phyloP scores from a whole-genome alignment of 1,139 yeast species.

The Debaryomycetaceae sp. region DNA sequence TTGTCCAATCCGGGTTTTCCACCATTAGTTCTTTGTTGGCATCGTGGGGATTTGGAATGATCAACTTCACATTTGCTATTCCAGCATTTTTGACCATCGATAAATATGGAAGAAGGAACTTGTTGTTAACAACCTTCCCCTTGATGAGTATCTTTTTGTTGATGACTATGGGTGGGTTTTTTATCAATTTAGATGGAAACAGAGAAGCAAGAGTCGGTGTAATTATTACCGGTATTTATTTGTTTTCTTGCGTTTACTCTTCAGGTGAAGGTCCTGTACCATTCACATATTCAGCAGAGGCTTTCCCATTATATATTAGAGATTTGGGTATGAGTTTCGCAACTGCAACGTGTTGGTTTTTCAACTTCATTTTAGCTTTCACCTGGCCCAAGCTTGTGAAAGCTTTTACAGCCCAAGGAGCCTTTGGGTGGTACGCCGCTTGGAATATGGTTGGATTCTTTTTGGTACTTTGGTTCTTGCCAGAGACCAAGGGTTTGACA shows the following conservation, averaged over 20 bases:
- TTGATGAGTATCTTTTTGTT: constrained; percentile 65
- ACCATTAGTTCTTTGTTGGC: constrained; percentile 66
- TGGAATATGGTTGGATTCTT: constrained; percentile 79
- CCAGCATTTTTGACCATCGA: constrained; percentile 86
- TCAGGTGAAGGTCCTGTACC: constrained; percentile 92
- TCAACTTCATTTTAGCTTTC: constrained; percentile 74
- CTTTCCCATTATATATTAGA: constrained; percentile 80
- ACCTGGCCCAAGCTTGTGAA: constrained; percentile 76
- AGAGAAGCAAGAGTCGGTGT: constrained; percentile 58
- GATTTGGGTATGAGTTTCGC: constrained; percentile 86
- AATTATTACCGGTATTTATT: constrained; percentile 68
- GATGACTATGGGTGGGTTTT: constrained; percentile 75
- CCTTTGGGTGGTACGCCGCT: constrained; percentile 86
- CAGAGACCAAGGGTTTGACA: constrained; percentile 68
- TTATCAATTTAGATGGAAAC: constrained; percentile 45
- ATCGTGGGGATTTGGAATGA: constrained; percentile 82
- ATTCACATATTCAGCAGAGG: constrained; percentile 85
- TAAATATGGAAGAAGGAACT: constrained; percentile 69
- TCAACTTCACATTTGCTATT: constrained; percentile 76
- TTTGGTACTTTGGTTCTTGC: constrained; percentile 61
- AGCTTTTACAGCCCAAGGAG: constrained; percentile 75
- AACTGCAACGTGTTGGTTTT: constrained; percentile 83
- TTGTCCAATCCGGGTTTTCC: constrained; percentile 62
- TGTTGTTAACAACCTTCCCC: constrained; percentile 73
- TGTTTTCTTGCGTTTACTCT: constrained; percentile 72